phyloP scores from a whole-genome alignment of 2,329 filamentous ascomycete genomes.

The Hymenoscyphus fraxineus region DNA sequence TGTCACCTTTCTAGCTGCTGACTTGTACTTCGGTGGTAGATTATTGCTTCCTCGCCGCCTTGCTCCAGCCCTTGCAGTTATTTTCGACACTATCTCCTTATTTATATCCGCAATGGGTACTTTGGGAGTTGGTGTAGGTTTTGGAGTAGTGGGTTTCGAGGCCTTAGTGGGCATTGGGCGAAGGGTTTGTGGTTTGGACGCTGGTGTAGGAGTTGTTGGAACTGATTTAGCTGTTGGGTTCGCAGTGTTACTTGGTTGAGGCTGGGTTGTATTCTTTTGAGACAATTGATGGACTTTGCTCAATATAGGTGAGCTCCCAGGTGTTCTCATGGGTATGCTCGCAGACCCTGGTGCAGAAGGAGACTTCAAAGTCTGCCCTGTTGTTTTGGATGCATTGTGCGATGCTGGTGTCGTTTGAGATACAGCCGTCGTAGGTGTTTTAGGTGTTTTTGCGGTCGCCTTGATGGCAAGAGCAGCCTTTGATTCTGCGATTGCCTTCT shows the following conservation, averaged over 20 bases:
- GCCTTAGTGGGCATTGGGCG: not conserved
- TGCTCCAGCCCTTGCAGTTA: slow-evolving; percentile 29
- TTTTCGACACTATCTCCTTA: slow-evolving; percentile 30
- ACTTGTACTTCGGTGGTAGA: slow-evolving; percentile 31
- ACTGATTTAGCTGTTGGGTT: slow-evolving; percentile 9
- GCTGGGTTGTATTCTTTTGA: not conserved
- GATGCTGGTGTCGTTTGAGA: not conserved
- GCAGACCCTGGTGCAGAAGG: not conserved
- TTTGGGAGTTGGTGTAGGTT: slow-evolving; percentile 12
- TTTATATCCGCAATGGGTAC: slow-evolving; percentile 30
- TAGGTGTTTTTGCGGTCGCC: not conserved
- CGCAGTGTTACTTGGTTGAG: not conserved
- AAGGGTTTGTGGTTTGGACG: not conserved
- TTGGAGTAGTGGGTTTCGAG: slow-evolving; percentile 3
- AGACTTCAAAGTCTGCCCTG: not conserved
- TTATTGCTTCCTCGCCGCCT: slow-evolving; percentile 22
- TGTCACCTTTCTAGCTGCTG: slow-evolving; percentile 31
- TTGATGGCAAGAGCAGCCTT: not conserved
- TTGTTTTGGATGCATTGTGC: not conserved
- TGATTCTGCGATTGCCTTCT: not conserved
- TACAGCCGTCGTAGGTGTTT: not conserved
- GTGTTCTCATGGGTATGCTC: slow-evolving; percentile 4
- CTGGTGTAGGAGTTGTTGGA: not conserved
- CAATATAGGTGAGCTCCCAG: slow-evolving; percentile 22
- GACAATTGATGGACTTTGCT: slow-evolving; percentile 23